These are phyloP conservation scores for Phycomyces nitens DNA, from an alignment of 192 early-diverging fungal species.

Conservation along the genomic window DNA sequence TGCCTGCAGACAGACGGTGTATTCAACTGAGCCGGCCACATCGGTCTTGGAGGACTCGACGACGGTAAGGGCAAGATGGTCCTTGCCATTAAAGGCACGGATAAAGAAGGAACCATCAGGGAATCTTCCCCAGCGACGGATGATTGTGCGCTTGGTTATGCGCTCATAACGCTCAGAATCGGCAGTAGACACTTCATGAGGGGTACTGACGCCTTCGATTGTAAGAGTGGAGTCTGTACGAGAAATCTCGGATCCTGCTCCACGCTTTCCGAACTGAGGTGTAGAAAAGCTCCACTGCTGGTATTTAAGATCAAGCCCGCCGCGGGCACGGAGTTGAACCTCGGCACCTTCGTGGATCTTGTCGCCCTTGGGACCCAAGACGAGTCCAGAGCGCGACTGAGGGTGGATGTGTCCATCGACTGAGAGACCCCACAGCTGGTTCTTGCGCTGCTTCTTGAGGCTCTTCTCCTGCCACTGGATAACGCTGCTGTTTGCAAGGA, in stretches of 20 bases:
- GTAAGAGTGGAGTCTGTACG: neutral
- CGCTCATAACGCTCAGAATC: conserved; percentile 21
- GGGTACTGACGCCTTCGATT: neutral
- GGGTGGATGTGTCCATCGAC: conserved; percentile 31
- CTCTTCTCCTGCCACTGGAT: conserved; percentile 31
- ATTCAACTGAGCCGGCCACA: conserved; percentile 2
- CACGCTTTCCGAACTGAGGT: conserved; percentile 24
- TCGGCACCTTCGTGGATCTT: conserved; percentile 9
- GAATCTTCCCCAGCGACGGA: conserved; percentile 32
- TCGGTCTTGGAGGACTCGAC: neutral
- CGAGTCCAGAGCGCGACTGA: conserved; percentile 16
- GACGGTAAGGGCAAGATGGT: conserved; percentile 26
- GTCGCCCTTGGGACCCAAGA: conserved; percentile 10
- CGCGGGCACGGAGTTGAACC: conserved; percentile 19
- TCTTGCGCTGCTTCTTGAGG: conserved; percentile 13
- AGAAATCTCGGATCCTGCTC: conserved; percentile 6
- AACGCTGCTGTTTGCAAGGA: conserved; percentile 11
- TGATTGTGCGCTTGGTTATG: conserved; percentile 13
- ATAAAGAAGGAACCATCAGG: conserved; percentile 29
- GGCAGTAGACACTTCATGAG: neutral
- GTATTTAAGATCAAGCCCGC: conserved; percentile 1
- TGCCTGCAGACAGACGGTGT: conserved; percentile 8
- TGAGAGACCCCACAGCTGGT: conserved; percentile 32
- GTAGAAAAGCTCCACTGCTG: conserved; percentile 27
- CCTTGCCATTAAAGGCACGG: conserved; percentile 11